Base-by-base conservation (phyloP, 192 early-diverging fungal species). In the Backusella australiensis region DNA sequence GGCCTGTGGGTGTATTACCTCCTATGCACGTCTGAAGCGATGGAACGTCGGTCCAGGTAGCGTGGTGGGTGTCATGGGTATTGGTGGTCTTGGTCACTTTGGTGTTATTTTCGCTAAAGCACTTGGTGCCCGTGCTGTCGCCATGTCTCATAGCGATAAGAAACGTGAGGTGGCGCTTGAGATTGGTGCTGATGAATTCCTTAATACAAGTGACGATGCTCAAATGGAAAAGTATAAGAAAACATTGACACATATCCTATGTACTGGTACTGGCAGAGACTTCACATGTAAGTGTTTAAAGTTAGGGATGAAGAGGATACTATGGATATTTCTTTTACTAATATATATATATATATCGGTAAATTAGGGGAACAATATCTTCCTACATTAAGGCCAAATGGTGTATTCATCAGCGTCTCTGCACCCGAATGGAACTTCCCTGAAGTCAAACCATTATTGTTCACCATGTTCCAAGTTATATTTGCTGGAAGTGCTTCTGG, bases 1-100 rank as follows among this genome's bases (percentile, higher is more conserved):
- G 56, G 86, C 87, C 38, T 94, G 93, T 79, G 93, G 92, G 44
- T 93, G 93, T 34, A 77, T 88, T 67, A 93, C 94, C 14, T 85
- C 90, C 3, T 91, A 77, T 66, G 59, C 78, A 44, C 81, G 89
- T 59, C 74, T 92, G 12, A 69, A 76, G 35, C 78, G 79, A 4
- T 41, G 72, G 70, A 66, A 84, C 15, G 78, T 85, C 36, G 79
- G 80, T 19, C 69, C 85, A 0, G 84, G 84, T 1, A 80, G 72
- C 42, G 53, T 34, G 1, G 86, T 67, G 26, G 65, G 65, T 67
- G 23, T 67, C 17, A 34, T 67, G 23, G 65, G 65, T 67, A 34
- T 67, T 29, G 90, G 91, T 34, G 89, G 89, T 52, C 78, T 93
- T 9, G 91, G 91, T n/a, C 89, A 91, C 68, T 76, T 91, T 70